Base-by-base conservation (phyloP, 176 grass and related monocot genomes). In the Guadua angustifolia region DNA sequence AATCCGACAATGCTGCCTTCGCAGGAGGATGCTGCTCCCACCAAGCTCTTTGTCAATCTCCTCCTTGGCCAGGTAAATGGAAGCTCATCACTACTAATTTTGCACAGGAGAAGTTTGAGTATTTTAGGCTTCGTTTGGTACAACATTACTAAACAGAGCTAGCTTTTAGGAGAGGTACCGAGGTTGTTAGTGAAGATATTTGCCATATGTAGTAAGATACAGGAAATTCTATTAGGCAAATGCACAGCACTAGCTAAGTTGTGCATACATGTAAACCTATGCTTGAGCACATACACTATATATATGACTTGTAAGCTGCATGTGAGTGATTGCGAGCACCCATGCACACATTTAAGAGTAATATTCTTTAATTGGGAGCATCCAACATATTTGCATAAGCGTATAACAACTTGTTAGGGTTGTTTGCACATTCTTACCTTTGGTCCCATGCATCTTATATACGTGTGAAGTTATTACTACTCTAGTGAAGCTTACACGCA, bases 61-160 rank as follows among this genome's bases (percentile, higher is more conserved):
- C 87, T 99, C 61, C 89, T 99, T 49, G 90, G 87, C 12, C 83
- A 94, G 96, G 96, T 98, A 94, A 88, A 66, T 53, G 73, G 22
- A 82, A 73, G 9, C 38, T 46, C 24, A 17, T 29, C 7, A 73
- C 13, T 33, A 49, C 18, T 49, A 25, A 25, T 71, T 64, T 83
- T 64, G 32, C 19, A 6, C 29, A 52, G 65, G n/a, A 73, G 14
- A 17, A 39, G 43, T 19, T 35, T 49, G 29, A 38, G 33, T 64
- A 64, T 32, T 52, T 63, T 80, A 52, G 1, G 57, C 18, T 77
- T 81, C 6, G 5, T 82, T 77, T 40, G 39, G 7, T 35, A 35
- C 3, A 17, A 33, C 14, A 15, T 36, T 43, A 53, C 2, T 26
- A 45, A 62, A 63, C 9, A 17, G 2, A 49, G 10, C 18, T 68